Evolutionary conservation across 805 yeast genomes (phyloP).

Genomic region (Pichia scutulata): DNA sequence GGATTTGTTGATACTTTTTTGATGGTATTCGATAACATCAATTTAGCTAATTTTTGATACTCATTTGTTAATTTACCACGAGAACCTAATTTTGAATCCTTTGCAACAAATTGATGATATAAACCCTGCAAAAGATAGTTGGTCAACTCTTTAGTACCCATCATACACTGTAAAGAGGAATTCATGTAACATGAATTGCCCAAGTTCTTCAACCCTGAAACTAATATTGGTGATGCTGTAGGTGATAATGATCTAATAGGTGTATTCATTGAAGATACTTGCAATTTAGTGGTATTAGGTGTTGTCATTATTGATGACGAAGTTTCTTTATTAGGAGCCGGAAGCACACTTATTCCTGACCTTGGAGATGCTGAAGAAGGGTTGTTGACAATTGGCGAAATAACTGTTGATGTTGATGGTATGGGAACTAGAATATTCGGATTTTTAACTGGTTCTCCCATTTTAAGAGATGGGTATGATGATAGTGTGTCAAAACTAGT

Average conservation of each 20-base stretch:
- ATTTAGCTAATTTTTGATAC: conserved; percentile 36
- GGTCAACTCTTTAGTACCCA: conserved; percentile 62
- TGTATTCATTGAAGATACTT: neutral
- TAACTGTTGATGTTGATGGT: neutral
- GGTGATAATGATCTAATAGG: conserved; percentile 3
- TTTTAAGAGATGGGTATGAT: neutral
- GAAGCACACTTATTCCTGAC: neutral
- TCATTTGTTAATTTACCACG: conserved; percentile 68
- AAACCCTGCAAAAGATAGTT: conserved; percentile 53
- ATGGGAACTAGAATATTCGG: neutral
- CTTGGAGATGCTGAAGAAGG: neutral
- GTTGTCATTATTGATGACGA: neutral
- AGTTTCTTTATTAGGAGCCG: neutral
- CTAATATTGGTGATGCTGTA: conserved; percentile 19
- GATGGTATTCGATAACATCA: conserved; percentile 37
- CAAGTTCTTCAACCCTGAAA: conserved; percentile 69
- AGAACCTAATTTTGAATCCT: conserved; percentile 68
- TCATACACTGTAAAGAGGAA: conserved; percentile 77
- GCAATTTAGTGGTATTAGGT: neutral
- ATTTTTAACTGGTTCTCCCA: neutral
- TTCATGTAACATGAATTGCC: conserved; percentile 95
- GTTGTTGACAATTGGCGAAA: neutral
- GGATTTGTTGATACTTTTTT: conserved; percentile 12
- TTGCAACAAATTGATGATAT: conserved; percentile 62
- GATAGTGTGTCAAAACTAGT: neutral